Evolutionary conservation across 306 rosid genomes (phyloP).

Genomic region (Medicago ruthenica): DNA sequence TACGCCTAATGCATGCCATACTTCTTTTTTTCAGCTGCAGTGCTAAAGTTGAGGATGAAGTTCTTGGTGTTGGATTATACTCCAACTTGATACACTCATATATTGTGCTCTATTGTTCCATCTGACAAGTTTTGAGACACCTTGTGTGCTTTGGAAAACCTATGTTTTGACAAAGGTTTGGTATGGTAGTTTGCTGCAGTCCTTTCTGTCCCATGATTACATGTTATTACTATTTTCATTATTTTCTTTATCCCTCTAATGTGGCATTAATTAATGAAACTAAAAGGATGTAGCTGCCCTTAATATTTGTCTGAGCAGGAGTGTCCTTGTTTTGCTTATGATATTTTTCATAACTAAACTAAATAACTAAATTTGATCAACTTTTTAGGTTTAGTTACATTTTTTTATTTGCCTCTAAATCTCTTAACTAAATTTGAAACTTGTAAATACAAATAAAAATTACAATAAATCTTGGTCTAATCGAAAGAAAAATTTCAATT

Average conservation of each 20-base stretch:
- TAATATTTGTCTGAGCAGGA: slow-evolving; percentile 8
- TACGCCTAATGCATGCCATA: slow-evolving; percentile 52
- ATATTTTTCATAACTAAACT: neutral
- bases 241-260: neutral
- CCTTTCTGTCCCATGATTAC: slow-evolving; percentile 36
- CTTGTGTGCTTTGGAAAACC: slow-evolving; percentile 38
- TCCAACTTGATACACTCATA: slow-evolving; percentile 24
- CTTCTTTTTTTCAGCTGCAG: neutral
- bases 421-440: too few relatives aligned
- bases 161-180: slow-evolving; percentile 45
- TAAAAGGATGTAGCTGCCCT: slow-evolving; percentile 16
- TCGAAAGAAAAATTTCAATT: too few relatives aligned
- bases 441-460: too few relatives aligned
- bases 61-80: slow-evolving; percentile 20
- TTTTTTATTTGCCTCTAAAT: neutral
- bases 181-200: slow-evolving; percentile 47
- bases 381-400: slow-evolving; percentile 1
- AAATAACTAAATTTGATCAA: neutral
- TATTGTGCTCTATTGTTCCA: slow-evolving; percentile 12
- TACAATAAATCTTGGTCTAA: too few relatives aligned
- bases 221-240: slow-evolving; percentile 11
- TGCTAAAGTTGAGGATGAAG: slow-evolving; percentile 29
- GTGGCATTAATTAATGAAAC: slow-evolving; percentile 10
- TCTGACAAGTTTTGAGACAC: slow-evolving; percentile 32
- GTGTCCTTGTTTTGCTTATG: neutral